phyloP scores from a whole-genome alignment of 441 rosid species.

The Arabidopsis lyrata region DNA sequence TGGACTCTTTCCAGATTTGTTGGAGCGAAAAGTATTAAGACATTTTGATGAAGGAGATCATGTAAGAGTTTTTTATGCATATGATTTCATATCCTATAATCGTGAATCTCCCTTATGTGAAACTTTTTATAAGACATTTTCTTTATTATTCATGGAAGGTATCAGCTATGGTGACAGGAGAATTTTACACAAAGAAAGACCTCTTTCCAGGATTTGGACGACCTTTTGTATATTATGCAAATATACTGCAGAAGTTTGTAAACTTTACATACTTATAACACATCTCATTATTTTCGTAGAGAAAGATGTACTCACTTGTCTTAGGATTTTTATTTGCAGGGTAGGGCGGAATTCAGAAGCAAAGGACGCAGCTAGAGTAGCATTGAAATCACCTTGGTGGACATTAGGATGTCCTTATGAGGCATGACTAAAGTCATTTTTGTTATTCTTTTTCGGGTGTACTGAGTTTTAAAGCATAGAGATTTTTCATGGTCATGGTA shows the following conservation, averaged over 20 bases:
- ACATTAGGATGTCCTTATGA: conserved; percentile 79
- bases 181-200: conserved; percentile 78
- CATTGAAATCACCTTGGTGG: conserved; percentile 95
- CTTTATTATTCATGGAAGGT: conserved; percentile 53
- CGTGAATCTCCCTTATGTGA: conserved; percentile 17
- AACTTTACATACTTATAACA: conserved; percentile 14
- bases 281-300: not conserved
- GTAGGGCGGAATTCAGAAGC: conserved; percentile 75
- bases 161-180: conserved; percentile 87
- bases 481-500: not conserved
- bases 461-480: not conserved
- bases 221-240: conserved; percentile 82
- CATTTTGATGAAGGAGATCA: conserved; percentile 81
- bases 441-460: not conserved
- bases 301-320: not conserved
- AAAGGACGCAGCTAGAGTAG: conserved; percentile 87
- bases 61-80: conserved; percentile 56
- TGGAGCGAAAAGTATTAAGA: conserved; percentile 70
- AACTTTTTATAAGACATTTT: not conserved
- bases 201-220: conserved; percentile 90
- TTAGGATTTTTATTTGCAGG: conserved; percentile 45
- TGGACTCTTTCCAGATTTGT: conserved; percentile 82
- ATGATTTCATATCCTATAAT: conserved; percentile 7
- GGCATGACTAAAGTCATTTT: conserved; percentile 43
- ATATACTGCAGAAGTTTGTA: conserved; percentile 69